Evolutionary conservation across 345 rosid species (phyloP).

Genomic region (Syzygium oleosum): DNA sequence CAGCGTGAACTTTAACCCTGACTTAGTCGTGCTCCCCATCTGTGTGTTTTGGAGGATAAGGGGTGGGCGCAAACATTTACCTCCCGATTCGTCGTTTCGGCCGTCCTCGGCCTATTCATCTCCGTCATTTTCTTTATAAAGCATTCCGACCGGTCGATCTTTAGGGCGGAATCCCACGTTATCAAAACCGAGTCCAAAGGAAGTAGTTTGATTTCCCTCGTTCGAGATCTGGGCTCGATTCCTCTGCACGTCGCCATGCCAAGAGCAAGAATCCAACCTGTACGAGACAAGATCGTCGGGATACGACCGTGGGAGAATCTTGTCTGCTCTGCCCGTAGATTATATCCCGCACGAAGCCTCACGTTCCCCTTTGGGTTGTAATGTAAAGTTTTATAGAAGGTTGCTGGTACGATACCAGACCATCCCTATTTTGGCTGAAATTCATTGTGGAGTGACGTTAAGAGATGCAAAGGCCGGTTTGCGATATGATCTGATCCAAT

Average conservation of each 20-base stretch:
- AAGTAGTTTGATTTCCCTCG: not conserved
- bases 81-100: not conserved
- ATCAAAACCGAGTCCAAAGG: not conserved
- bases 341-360: not conserved
- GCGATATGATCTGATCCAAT: not conserved
- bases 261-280: not conserved
- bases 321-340: not conserved
- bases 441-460: not conserved
- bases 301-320: not conserved
- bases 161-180: not conserved
- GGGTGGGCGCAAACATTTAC: not conserved
- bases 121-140: not conserved
- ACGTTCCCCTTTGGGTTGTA: not conserved
- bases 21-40: not conserved
- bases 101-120: not conserved
- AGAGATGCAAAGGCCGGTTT: not conserved
- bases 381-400: too few species aligned
- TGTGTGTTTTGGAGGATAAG: not conserved
- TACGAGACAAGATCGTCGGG: not conserved
- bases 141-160: not conserved
- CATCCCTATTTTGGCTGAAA: not conserved
- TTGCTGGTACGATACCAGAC: too few species aligned
- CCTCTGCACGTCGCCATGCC: not conserved
- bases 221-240: not conserved
- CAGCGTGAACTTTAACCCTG: too few species aligned